phyloP scores from a whole-genome alignment of 2,329 filamentous ascomycete species.

The Lachnellula hyalina region DNA sequence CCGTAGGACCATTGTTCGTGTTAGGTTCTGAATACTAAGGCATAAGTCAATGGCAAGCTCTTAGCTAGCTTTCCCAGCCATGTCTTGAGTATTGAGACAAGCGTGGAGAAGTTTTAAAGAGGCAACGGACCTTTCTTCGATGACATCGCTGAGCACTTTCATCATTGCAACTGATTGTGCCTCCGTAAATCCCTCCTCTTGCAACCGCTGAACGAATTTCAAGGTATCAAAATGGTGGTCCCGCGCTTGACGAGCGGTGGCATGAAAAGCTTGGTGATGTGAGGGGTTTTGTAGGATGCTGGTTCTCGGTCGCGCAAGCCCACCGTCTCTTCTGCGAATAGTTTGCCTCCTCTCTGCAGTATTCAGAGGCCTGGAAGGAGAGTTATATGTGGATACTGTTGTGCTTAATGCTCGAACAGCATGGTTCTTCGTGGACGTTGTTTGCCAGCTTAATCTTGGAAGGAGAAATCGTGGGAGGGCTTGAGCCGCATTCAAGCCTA shows the following conservation, averaged over 20 bases:
- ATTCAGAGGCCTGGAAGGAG: slow-evolving; percentile 5
- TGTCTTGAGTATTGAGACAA: no score
- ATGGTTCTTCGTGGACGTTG: slow-evolving; percentile 14
- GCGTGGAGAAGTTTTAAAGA: not conserved
- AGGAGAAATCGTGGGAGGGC: slow-evolving; percentile 30
- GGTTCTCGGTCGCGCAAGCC: not conserved
- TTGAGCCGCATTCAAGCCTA: slow-evolving; percentile 18
- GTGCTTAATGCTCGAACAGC: slow-evolving; percentile 23
- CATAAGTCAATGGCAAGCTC: slow-evolving; percentile 7
- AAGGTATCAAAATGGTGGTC: slow-evolving; percentile 98
- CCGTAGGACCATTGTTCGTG: slow-evolving; percentile 93
- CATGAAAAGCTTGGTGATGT: slow-evolving; percentile 55
- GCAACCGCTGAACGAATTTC: slow-evolving; percentile 88
- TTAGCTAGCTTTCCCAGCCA: not conserved
- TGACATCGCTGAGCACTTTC: slow-evolving; percentile 93
- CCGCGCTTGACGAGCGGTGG: slow-evolving; percentile 53
- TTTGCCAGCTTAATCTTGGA: slow-evolving; percentile 31
- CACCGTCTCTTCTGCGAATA: slow-evolving; percentile 4
- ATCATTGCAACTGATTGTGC: slow-evolving; percentile 97
- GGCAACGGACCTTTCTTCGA: slow-evolving; percentile 73
- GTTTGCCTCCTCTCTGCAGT: not conserved
- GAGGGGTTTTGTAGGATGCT: slow-evolving; percentile 19
- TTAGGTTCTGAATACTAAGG: slow-evolving; percentile 85
- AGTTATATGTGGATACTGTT: slow-evolving; percentile 8
- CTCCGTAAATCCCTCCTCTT: slow-evolving; percentile 90